Evolutionary conservation across 768 basidiomycete genomes (phyloP).

Genomic region (Auricularia heimuer): DNA sequence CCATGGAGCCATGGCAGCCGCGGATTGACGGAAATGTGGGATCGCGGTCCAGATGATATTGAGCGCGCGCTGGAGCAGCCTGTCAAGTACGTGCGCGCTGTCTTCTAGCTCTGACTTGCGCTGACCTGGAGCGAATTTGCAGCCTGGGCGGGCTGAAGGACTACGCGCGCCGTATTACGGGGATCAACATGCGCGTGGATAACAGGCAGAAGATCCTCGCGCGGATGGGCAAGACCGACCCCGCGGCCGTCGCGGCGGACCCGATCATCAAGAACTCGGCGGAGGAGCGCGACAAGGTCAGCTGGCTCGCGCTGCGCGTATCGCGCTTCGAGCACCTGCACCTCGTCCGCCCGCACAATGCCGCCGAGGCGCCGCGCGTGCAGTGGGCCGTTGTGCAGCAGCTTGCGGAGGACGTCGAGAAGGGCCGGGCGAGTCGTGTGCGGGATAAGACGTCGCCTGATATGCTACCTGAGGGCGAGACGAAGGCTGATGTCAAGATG

Average conservation of each 20-base stretch:
- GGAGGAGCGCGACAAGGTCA: background rate
- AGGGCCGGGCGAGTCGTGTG: background rate
- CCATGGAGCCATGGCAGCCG: slow-evolving; percentile 4
- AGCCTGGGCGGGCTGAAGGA: background rate
- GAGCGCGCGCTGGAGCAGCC: slow-evolving; percentile 44
- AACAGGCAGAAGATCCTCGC: background rate
- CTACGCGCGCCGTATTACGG: background rate
- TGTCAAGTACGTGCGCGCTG: slow-evolving; percentile 27
- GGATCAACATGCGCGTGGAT: background rate
- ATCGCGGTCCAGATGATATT: slow-evolving; percentile 19
- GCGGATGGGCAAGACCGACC: background rate
- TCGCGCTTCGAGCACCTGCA: background rate
- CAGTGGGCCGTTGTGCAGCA: background rate
- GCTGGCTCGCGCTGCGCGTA: background rate
- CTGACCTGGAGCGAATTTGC: background rate
- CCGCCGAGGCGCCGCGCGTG: background rate
- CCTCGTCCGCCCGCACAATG: background rate
- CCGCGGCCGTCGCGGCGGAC: background rate
- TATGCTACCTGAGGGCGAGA: background rate
- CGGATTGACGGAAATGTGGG: slow-evolving; percentile 1
- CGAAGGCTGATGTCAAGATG: background rate
- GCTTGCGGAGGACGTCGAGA: background rate
- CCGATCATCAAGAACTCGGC: background rate
- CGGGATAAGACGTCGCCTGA: background rate
- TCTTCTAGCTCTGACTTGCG: no score